Percentiles rank a stretch among this genome's conserved stretches.
Conservation (phyloP, 192 early-diverging fungal genomes). For the Podila epigama region DNA sequence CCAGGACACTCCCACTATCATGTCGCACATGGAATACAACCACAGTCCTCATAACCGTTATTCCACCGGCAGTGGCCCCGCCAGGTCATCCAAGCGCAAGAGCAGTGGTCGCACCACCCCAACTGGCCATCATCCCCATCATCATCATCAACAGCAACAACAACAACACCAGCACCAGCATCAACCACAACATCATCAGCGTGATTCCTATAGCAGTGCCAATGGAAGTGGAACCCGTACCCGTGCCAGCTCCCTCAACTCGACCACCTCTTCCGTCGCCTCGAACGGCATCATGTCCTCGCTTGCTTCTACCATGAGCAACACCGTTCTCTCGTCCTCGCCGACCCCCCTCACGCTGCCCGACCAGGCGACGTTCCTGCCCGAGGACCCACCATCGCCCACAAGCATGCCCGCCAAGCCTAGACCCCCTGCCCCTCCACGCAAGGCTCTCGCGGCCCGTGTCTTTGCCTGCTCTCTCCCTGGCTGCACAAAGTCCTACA, state of each 20-base stretch:
- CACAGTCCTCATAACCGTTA: not conserved
- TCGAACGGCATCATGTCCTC: constrained; percentile 26
- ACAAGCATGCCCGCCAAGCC: constrained; percentile 34
- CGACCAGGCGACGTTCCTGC: constrained; percentile 7
- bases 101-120: not conserved
- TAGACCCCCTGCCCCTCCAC: constrained; percentile 16
- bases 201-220: constrained; percentile 14
- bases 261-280: constrained; percentile 26
- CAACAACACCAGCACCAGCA: constrained; percentile 10
- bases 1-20: constrained; percentile 37
- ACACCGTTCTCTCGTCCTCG: not conserved
- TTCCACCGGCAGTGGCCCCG: not conserved
- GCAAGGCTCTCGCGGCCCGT: constrained; percentile 48
- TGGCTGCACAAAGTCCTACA: constrained; percentile 50
- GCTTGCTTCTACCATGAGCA: constrained; percentile 12
- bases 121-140: constrained; percentile 3
- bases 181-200: constrained; percentile 16
- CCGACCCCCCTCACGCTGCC: constrained; percentile 1
- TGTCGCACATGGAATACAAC: constrained; percentile 35
- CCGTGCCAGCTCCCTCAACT: constrained; percentile 41
- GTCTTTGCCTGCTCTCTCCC: constrained; percentile 55
- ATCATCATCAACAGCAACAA: not conserved
- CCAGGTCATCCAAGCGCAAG: not conserved
- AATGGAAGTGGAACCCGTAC: too few species aligned
- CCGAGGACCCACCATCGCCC: constrained; percentile 37